These are phyloP conservation scores for Chlorella ohadii DNA, from an alignment of 139 green algal genomes.

Conservation along the genomic window DNA sequence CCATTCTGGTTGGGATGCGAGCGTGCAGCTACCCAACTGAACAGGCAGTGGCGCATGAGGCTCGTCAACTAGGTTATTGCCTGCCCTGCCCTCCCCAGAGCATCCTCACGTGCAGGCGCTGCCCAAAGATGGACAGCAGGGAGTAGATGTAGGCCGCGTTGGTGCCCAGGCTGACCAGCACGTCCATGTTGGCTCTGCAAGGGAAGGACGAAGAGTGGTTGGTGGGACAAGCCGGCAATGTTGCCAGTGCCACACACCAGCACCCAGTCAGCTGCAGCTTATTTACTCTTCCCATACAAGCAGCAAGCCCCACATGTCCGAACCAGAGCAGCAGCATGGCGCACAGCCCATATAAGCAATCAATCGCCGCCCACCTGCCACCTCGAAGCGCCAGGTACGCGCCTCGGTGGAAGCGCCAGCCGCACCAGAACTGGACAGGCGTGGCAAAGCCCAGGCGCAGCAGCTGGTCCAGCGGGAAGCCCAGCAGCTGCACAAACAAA, in stretches of 20 bases:
- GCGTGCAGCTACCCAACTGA: too few relatives aligned
- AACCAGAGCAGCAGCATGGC: too few relatives aligned
- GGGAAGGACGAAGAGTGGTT: too few relatives aligned
- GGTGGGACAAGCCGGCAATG: too few relatives aligned
- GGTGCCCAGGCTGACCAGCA: slow-evolving; percentile 96
- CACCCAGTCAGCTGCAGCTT: too few relatives aligned
- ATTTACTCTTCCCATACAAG: too few relatives aligned
- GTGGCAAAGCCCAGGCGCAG: slow-evolving; percentile 89
- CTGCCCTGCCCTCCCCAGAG: neutral
- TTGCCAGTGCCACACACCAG: too few relatives aligned
- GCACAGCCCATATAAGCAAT: too few relatives aligned
- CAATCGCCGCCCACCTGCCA: slow-evolving; percentile 29
- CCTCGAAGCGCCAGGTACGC: slow-evolving; percentile 74
- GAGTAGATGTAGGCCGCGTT: slow-evolving; percentile 94
- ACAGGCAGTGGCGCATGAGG: too few relatives aligned
- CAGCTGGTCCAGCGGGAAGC: slow-evolving; percentile 78
- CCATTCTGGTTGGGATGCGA: too few relatives aligned
- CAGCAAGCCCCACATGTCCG: too few relatives aligned
- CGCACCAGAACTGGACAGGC: slow-evolving; percentile 92
- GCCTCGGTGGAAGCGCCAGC: slow-evolving; percentile 90
- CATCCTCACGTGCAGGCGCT: slow-evolving; percentile 52
- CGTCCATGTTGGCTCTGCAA: slow-evolving; percentile 98
- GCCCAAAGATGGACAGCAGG: slow-evolving; percentile 81
- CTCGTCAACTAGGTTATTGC: too few relatives aligned
- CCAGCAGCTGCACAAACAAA: slow-evolving; percentile 50